Evolutionary conservation across 495 filamentous ascomycete genomes (phyloP).

Genomic region (Staphylotrichum longicolle): DNA sequence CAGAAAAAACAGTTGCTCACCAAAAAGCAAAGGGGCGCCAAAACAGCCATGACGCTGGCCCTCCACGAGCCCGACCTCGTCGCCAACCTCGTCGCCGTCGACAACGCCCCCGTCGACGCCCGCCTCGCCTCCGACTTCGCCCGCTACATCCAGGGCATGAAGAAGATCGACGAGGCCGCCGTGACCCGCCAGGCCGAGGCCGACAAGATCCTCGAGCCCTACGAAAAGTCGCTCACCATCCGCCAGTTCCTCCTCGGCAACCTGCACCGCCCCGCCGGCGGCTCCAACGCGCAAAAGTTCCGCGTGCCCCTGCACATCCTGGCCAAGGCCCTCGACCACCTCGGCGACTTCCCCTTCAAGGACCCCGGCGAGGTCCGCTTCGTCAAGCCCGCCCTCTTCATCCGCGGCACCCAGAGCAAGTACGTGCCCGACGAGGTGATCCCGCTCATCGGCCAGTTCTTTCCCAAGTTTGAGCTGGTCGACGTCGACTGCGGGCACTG

Average conservation of each 20-base stretch:
- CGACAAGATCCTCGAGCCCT: constrained; percentile 71
- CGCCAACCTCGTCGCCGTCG: constrained; percentile 72
- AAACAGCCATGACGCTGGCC: constrained; percentile 87
- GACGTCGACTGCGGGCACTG: constrained; percentile 92
- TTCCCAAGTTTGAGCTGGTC: constrained; percentile 73
- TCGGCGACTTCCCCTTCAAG: constrained; percentile 86
- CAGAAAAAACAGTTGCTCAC: neutral
- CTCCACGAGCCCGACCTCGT: constrained; percentile 65
- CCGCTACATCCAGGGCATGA: constrained; percentile 83
- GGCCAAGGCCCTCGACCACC: constrained; percentile 44
- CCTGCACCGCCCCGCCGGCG: constrained; percentile 51
- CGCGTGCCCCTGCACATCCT: constrained; percentile 46
- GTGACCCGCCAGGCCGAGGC: constrained; percentile 72
- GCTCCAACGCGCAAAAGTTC: constrained; percentile 37
- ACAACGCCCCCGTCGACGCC: constrained; percentile 88
- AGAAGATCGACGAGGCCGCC: constrained; percentile 64
- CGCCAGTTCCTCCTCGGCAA: constrained; percentile 96
- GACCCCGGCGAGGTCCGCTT: constrained; percentile 60
- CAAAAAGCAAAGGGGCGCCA: constrained; percentile 68
- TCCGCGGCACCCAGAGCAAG: constrained; percentile 76
- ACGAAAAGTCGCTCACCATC: constrained; percentile 68
- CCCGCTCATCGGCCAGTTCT: constrained; percentile 84
- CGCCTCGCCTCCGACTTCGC: constrained; percentile 69
- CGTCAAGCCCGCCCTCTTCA: constrained; percentile 73
- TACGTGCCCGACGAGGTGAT: constrained; percentile 89